phyloP scores from a whole-genome alignment of 73 alveolate genomes.

The Durusdinium trenchii region DNA sequence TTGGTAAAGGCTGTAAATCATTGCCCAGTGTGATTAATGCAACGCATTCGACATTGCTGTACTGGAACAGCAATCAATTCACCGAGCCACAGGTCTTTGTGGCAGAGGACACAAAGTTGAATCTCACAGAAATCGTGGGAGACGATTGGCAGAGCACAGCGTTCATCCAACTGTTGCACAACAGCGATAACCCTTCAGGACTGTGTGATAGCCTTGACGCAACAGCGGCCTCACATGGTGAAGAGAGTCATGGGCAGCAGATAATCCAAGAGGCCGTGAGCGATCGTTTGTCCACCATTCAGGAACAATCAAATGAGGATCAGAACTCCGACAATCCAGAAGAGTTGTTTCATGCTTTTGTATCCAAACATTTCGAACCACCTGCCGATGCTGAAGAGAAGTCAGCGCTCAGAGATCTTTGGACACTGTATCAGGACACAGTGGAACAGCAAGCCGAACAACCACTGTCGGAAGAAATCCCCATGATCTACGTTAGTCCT shows the following conservation, averaged over 20 bases:
- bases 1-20: background rate
- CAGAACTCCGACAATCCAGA: background rate
- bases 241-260: background rate
- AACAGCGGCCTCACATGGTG: background rate
- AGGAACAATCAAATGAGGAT: background rate
- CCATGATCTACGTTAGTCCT: background rate
- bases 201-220: background rate
- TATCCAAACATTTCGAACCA: background rate
- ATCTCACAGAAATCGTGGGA: background rate
- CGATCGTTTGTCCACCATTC: constrained; percentile 15
- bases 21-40: background rate
- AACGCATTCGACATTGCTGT: background rate
- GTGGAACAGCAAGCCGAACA: background rate
- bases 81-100: background rate
- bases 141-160: background rate
- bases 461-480: background rate
- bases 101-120: background rate
- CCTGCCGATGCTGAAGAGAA: background rate
- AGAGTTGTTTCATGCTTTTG: background rate
- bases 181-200: background rate
- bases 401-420: background rate
- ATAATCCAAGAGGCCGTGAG: background rate
- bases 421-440: background rate
- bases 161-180: background rate
- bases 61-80: background rate